phyloP scores from a whole-genome alignment of 495 filamentous ascomycete genomes.

The Halenospora varia region DNA sequence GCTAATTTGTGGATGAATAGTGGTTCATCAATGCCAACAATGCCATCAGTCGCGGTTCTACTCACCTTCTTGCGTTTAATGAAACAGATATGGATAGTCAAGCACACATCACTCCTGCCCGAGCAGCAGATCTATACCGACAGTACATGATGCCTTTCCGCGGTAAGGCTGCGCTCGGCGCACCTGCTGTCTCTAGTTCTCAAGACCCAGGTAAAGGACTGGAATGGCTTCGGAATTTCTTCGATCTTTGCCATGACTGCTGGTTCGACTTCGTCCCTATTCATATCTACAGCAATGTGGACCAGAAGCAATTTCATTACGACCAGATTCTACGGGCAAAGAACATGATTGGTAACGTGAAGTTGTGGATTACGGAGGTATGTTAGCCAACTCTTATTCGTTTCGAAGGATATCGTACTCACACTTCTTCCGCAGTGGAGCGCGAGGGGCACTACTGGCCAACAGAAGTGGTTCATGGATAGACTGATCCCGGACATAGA shows the following conservation, averaged over 20 bases:
- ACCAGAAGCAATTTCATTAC: neutral
- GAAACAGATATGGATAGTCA: conserved; percentile 69
- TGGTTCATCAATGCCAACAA: conserved; percentile 56
- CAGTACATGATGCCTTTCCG: conserved; percentile 64
- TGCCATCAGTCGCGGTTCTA: conserved; percentile 52
- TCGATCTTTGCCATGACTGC: conserved; percentile 55
- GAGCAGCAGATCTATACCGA: conserved; percentile 56
- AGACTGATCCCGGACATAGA: neutral
- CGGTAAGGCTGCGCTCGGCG: conserved; percentile 58
- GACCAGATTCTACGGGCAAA: neutral
- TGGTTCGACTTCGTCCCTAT: conserved; percentile 58
- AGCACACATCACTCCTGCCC: conserved; percentile 56
- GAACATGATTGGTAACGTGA: neutral
- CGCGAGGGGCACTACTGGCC: neutral
- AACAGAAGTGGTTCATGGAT: neutral
- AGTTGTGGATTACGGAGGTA: neutral
- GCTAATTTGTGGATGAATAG: too few species aligned
- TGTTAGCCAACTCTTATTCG: neutral
- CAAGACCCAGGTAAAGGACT: conserved; percentile 55
- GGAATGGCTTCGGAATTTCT: conserved; percentile 55
- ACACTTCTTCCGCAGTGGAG: neutral
- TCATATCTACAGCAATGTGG: conserved; percentile 62
- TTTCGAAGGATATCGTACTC: neutral
- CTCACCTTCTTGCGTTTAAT: conserved; percentile 74
- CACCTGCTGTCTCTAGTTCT: conserved; percentile 75